Evolutionary conservation across 208 protist genomes (phyloP).

Genomic region (Porcisia deanei): DNA sequence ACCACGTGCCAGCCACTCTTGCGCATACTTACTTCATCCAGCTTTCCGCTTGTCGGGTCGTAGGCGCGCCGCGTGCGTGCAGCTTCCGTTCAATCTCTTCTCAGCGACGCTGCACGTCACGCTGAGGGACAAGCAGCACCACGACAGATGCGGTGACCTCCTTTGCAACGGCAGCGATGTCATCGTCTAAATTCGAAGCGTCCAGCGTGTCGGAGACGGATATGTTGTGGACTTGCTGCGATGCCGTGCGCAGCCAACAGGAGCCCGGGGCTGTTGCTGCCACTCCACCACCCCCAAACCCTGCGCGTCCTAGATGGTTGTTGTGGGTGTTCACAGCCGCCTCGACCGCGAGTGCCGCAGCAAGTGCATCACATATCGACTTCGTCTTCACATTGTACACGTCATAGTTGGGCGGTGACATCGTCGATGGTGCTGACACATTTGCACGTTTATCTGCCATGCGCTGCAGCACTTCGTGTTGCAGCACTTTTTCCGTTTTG

Average conservation of each 20-base stretch:
- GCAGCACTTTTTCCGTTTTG: conserved; percentile 32
- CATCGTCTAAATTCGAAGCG: background rate
- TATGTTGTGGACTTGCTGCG: background rate
- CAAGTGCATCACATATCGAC: conserved; percentile 41
- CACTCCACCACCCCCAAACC: too few relatives aligned
- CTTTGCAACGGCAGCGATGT: background rate
- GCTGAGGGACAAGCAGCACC: conserved; percentile 25
- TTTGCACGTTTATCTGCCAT: conserved; percentile 19
- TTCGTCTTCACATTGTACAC: conserved; percentile 22
- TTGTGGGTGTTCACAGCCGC: conserved; percentile 11
- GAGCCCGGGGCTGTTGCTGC: background rate
- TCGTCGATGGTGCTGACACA: background rate
- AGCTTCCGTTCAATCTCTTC: background rate
- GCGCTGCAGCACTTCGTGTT: conserved; percentile 34
- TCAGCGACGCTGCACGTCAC: conserved; percentile 25
- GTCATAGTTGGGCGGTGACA: background rate
- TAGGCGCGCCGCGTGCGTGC: background rate
- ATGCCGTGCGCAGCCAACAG: background rate
- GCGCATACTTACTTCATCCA: background rate
- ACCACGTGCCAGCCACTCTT: background rate
- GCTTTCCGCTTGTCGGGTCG: background rate
- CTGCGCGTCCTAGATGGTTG: background rate
- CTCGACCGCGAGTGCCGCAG: conserved; percentile 29
- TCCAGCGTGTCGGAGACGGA: background rate
- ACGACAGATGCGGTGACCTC: conserved; percentile 21